phyloP scores from a whole-genome alignment of 306 rosid species.

The Prunus davidiana region DNA sequence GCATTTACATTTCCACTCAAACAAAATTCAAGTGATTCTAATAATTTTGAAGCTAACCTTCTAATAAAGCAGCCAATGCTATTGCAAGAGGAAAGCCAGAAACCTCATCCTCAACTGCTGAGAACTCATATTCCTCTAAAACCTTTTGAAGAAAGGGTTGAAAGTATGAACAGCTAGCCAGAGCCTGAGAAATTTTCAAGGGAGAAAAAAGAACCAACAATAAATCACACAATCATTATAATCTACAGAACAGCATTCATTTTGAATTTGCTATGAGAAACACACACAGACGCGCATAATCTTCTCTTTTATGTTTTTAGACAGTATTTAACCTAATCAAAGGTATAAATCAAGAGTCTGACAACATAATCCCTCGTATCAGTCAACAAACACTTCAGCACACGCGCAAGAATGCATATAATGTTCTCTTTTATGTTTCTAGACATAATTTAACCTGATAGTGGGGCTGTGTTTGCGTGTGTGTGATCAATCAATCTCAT shows the following conservation, averaged over 20 bases:
- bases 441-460: not conserved
- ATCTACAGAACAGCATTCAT: not conserved
- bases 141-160: slow-evolving; percentile 52
- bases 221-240: not conserved
- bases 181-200: slow-evolving; percentile 48
- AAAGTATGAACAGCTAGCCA: slow-evolving; percentile 74
- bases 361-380: not conserved
- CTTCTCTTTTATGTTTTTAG: not conserved
- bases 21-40: not conserved
- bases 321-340: not conserved
- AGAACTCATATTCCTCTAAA: slow-evolving; percentile 41
- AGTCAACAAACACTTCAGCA: not conserved
- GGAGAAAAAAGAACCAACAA: slow-evolving; percentile 4
- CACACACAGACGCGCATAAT: not conserved
- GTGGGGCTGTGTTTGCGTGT: no score
- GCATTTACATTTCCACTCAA: not conserved
- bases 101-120: slow-evolving; percentile 31
- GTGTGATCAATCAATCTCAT: not conserved
- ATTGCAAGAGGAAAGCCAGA: slow-evolving; percentile 62
- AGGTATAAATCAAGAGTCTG: not conserved
- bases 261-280: not conserved
- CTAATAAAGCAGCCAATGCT: slow-evolving; percentile 56
- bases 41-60: slow-evolving; percentile 45
- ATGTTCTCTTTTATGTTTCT: not conserved
- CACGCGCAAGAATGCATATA: not conserved